A percentile compares a stretch with the other conserved stretches of the same genome.
Conservation (phyloP, 2,329 filamentous ascomycete genomes). For the Verticillium nubilum region DNA sequence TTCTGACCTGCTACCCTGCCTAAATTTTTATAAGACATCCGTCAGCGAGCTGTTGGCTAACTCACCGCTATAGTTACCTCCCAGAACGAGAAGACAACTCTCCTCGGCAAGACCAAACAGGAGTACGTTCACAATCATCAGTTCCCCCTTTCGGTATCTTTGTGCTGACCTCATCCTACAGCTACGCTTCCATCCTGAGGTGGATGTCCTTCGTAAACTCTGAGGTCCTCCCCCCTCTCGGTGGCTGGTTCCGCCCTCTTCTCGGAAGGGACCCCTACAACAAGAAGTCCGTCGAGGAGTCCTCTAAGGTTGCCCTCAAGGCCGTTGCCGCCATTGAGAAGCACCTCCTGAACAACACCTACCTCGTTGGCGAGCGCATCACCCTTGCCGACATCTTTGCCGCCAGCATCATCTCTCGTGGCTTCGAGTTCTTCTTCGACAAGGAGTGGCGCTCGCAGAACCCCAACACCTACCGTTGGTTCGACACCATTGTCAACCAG, state of each 20-base stretch:
- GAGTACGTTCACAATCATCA: slow-evolving; percentile 54
- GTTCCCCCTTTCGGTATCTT: slow-evolving; percentile 1
- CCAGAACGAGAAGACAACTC: slow-evolving; percentile 99
- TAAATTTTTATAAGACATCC: slow-evolving; percentile 22
- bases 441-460: slow-evolving; percentile 78
- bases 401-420: slow-evolving; percentile 72
- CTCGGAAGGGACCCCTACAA: slow-evolving; percentile 82
- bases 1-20: slow-evolving; percentile 56
- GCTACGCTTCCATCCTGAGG: slow-evolving; percentile 91
- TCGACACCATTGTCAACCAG: slow-evolving; percentile 88
- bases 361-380: slow-evolving; percentile 95
- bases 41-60: slow-evolving; percentile 14
- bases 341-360: slow-evolving; percentile 89
- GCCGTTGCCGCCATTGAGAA: slow-evolving; percentile 71
- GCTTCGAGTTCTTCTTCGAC: slow-evolving; percentile 93
- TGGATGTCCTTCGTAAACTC: slow-evolving; percentile 97
- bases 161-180: slow-evolving; percentile 24
- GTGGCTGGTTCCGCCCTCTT: slow-evolving; percentile 81
- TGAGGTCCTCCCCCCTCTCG: slow-evolving; percentile 71
- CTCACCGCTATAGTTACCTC: slow-evolving; percentile 69
- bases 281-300: slow-evolving; percentile 92
- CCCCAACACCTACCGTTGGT: slow-evolving; percentile 91
- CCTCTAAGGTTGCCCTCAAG: slow-evolving; percentile 63
- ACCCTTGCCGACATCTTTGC: slow-evolving; percentile 92
- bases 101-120: slow-evolving; percentile 99